A percentile compares a stretch with the other conserved stretches of the same genome.
Evolutionary conservation across 805 yeast genomes (phyloP).

Genomic region (Cyberlindnera misumaiensis): DNA sequence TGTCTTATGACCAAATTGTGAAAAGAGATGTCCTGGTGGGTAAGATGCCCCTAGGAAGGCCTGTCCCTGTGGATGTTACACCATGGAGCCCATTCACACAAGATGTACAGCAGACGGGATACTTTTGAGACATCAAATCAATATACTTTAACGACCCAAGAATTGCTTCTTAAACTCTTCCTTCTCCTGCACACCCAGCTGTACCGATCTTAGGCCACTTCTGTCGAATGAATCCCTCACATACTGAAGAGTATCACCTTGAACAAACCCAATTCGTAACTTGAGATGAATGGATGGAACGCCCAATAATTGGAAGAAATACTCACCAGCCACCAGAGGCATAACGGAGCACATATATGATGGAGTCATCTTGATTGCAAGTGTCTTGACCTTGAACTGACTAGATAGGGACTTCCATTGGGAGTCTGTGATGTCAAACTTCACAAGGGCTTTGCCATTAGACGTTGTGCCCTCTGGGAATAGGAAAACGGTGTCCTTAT

Average conservation of each 20-base stretch:
- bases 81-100: slow-evolving; percentile 9
- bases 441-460: slow-evolving; percentile 71
- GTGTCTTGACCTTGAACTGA: slow-evolving; percentile 15
- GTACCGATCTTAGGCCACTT: slow-evolving; percentile 44
- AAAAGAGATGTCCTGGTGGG: slow-evolving; percentile 7
- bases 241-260: slow-evolving; percentile 20
- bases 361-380: slow-evolving; percentile 25
- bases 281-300: slow-evolving; percentile 20
- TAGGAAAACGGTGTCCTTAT: slow-evolving; percentile 42
- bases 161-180: slow-evolving; percentile 33
- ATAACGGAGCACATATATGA: slow-evolving; percentile 28
- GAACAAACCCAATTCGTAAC: slow-evolving; percentile 17
- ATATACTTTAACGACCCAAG: too few relatives aligned
- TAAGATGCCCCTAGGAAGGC: slow-evolving; percentile 20
- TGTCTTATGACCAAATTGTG: slow-evolving; percentile 17
- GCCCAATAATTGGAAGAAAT: slow-evolving; percentile 16
- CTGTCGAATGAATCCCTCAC: slow-evolving; percentile 29
- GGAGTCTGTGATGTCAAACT: slow-evolving; percentile 28
- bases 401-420: background rate
- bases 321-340: slow-evolving; percentile 9
- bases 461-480: slow-evolving; percentile 83
- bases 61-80: slow-evolving; percentile 14
- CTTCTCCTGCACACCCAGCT: slow-evolving; percentile 38
- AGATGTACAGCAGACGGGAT: too few relatives aligned
- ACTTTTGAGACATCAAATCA: too few relatives aligned